Percentiles rank a stretch among this genome's conserved stretches.
These are phyloP conservation scores for Globisporangium iwayamae DNA, from an alignment of 352 stramenopile genomes.

Conservation along the genomic window DNA sequence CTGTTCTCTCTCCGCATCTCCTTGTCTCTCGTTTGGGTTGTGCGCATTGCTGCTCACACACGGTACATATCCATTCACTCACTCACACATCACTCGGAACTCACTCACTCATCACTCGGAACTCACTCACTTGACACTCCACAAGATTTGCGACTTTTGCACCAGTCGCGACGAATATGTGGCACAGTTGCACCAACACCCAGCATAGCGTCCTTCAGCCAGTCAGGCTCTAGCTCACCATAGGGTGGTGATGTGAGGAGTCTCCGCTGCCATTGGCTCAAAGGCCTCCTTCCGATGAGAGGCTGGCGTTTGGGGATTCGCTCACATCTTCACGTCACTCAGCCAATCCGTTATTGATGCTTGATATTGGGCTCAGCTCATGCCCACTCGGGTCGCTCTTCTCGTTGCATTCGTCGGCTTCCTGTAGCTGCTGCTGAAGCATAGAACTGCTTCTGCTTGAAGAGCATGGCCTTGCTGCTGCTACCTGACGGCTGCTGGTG, in stretches of 20 bases:
- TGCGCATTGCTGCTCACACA: background rate
- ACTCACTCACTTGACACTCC: background rate
- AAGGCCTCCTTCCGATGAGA: conserved; percentile 13
- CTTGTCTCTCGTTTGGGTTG: background rate
- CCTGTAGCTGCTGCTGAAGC: background rate
- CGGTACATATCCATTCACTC: background rate
- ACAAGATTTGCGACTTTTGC: conserved; percentile 2
- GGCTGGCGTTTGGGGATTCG: background rate
- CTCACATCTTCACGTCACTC: background rate
- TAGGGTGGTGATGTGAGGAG: background rate
- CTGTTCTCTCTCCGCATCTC: background rate
- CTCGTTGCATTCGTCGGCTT: background rate
- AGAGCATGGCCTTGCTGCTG: conserved; percentile 1
- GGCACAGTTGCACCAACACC: conserved; percentile 2
- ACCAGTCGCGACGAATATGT: conserved; percentile 4
- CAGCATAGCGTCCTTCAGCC: background rate
- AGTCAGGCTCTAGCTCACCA: background rate
- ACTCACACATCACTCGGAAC: background rate
- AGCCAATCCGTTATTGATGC: background rate
- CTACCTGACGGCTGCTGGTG: background rate
- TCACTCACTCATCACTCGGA: background rate
- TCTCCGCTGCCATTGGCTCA: background rate
- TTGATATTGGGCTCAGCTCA: background rate
- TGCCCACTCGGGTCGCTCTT: conserved; percentile 13
- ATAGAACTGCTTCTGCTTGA: conserved; percentile 6